A percentile compares a stretch with the other conserved stretches of the same genome.
Conservation (phyloP, 352 stramenopile species). For the Phytophthora citricola region DNA sequence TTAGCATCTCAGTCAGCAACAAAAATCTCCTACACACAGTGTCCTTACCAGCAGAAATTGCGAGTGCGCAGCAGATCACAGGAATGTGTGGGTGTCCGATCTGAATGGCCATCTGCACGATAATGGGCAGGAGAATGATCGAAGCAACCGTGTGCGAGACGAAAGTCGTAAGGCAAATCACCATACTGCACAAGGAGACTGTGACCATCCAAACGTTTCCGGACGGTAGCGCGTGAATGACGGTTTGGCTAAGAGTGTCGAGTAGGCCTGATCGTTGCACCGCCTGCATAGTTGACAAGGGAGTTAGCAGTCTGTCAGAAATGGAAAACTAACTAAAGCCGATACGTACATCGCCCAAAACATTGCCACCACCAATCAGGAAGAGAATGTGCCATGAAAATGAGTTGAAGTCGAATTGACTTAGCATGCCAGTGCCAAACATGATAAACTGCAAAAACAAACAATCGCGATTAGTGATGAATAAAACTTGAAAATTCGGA, state of each 20-base stretch:
- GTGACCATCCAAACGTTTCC: constrained; percentile 88
- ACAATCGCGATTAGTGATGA: constrained; percentile 9
- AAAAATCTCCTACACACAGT: not conserved
- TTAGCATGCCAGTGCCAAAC: constrained; percentile 90
- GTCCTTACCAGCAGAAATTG: constrained; percentile 86
- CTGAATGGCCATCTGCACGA: constrained; percentile 90
- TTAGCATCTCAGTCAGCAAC: constrained; percentile 6
- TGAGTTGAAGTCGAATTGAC: constrained; percentile 94
- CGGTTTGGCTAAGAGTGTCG: constrained; percentile 81
- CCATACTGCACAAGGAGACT: constrained; percentile 85
- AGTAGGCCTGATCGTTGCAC: constrained; percentile 86
- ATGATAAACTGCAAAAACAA: constrained; percentile 68
- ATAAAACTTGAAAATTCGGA: not conserved
- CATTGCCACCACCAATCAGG: constrained; percentile 92
- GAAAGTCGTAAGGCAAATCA: constrained; percentile 92
- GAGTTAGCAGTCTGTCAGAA: not conserved
- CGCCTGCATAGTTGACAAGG: constrained; percentile 41
- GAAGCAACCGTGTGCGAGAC: constrained; percentile 93
- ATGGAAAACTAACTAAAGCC: constrained; percentile 7
- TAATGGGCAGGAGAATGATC: constrained; percentile 93
- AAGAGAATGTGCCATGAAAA: constrained; percentile 96
- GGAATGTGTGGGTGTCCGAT: constrained; percentile 88
- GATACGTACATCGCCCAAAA: constrained; percentile 83
- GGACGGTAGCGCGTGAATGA: constrained; percentile 83
- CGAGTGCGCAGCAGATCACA: constrained; percentile 83